phyloP scores from a whole-genome alignment of 1,284 basidiomycete genomes.

The Fomitopsis pinicola region DNA sequence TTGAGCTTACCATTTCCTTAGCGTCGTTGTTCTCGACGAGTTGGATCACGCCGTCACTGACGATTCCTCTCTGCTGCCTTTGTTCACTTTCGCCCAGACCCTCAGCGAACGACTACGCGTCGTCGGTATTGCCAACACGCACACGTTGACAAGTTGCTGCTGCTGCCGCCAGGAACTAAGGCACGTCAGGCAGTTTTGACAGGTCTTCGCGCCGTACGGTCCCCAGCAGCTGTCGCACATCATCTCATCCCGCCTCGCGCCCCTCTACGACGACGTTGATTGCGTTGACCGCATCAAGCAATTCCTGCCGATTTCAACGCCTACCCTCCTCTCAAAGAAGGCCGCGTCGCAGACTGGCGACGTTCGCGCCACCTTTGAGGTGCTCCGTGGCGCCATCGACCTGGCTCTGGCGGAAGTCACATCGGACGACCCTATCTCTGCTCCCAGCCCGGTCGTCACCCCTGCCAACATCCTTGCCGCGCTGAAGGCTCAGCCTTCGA shows the following conservation, averaged over 20 bases:
- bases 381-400: slow-evolving; percentile 73
- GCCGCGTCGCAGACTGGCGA: slow-evolving; percentile 75
- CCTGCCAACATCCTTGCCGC: slow-evolving; percentile 65
- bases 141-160: slow-evolving; percentile 79
- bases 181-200: too few relatives aligned
- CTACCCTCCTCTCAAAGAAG: slow-evolving; percentile 72
- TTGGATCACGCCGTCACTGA: slow-evolving; percentile 70
- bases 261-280: slow-evolving; percentile 31
- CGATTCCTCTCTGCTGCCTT: slow-evolving; percentile 46
- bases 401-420: slow-evolving; percentile 36
- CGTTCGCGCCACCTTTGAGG: slow-evolving; percentile 71
- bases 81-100: slow-evolving; percentile 60
- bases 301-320: slow-evolving; percentile 56
- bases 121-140: slow-evolving; percentile 80
- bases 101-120: slow-evolving; percentile 50
- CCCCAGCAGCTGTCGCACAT: slow-evolving; percentile 63
- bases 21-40: slow-evolving; percentile 74
- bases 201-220: slow-evolving; percentile 71
- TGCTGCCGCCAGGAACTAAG: too few relatives aligned
- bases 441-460: slow-evolving; percentile 43
- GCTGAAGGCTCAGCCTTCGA: slow-evolving; percentile 60
- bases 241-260: slow-evolving; percentile 53
- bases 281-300: slow-evolving; percentile 36
- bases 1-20: slow-evolving; percentile 20
- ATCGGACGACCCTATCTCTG: slow-evolving; percentile 34